Base-by-base conservation (phyloP, 495 filamentous ascomycete genomes). In the Staphylotrichum tortipilum region DNA sequence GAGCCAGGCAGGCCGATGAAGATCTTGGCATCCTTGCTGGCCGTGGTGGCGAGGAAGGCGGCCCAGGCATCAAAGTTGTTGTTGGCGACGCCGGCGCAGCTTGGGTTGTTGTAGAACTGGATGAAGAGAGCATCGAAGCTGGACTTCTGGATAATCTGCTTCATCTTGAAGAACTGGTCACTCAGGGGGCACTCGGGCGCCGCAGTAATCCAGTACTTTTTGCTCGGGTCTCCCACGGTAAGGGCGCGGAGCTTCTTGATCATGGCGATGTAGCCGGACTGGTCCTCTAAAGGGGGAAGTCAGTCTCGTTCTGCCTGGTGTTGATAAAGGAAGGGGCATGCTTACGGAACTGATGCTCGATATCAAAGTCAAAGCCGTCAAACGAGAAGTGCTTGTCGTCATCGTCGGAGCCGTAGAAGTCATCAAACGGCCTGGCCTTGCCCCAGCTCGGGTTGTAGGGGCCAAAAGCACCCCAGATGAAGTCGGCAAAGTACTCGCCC, bases 81-180 rank as follows among this genome's bases (percentile, higher is more conserved):
- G 14, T 58, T 49, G 12, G 31, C 2, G 17, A 63, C 58, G n/a
- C 69, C 74, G 10, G 77, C 63, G 50, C 82, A 82, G 52, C 68
- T 72, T 7, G 61, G 72, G 70, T 85, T 84, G 75, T 87, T 83
- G 70, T 86, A 85, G 69, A 85, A 86, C 62, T 85, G 83, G 17
- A 85, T 71, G 61, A 77, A 86, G n/a, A 86, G 66, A 22, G 76
- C 76, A 54, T 86, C 83, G 43, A 85, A 79, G 4, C 58, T 45
- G 11, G 72, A 66, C 3, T 68, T 62, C 41, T 76, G 57, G 46
- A 86, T 75, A 52, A 82, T 74, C 4, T 67, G 63, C 54, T 78
- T 60, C 65, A 72, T 68, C 49, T 68, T 73, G 57, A 82, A 77
- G 23, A 73, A 70, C 9, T 65, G 53, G 30, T 75, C 67, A 1